Base-by-base conservation (phyloP, 495 filamentous ascomycete genomes). In the Geoglossum glabrum region DNA sequence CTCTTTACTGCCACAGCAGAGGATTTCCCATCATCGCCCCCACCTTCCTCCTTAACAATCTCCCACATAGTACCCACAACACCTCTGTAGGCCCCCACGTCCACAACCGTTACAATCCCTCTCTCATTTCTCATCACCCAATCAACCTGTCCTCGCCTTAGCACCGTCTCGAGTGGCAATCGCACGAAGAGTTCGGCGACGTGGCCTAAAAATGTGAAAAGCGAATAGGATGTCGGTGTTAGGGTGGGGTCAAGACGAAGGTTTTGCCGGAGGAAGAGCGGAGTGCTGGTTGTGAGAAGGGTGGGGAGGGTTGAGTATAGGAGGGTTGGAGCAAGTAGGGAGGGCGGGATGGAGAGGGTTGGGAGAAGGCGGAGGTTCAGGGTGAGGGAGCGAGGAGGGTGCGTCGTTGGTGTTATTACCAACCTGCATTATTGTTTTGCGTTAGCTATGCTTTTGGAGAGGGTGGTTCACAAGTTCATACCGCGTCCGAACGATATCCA, bases 401-500 rank as follows among this genome's bases (percentile, higher is more conserved):
- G 86, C 84, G 27, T 85, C 73, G 52, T 92, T 68, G 30, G 97
- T 76, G 38, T 73, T 68, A 57, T 43, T 21, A 45, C 26, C 40
- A 45, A 25, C 1, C 33, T 36, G 15, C 4, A 50, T 5, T 52
- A 27, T 54, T 54, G 1, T 27, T 57, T 50, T 8, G n/a, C 10
- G 31, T 21, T 38, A 57, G 38, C 6, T 7, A 27, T 28, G n/a
- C 11, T 33, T 31, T 58, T 6, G 26, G 23, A 4, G 13, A 25
- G 28, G 5, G 5, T 59, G 3, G 13, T 28, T 60, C 61, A 7
- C 46, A 0, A 3, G 13, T 25, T 27, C 68, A 56, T 70, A 81
- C 73, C 86, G 79, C 46, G 90, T 97, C 54, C 93, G 83, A 21
- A 95, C 80, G 25, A 92, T 81, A 63, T 98, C 92, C 51, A 98